Evolutionary conservation across 1,284 basidiomycete genomes (phyloP), one percentile per base, ranked within the genome.

Genomic region (Peniophora sp.): DNA sequence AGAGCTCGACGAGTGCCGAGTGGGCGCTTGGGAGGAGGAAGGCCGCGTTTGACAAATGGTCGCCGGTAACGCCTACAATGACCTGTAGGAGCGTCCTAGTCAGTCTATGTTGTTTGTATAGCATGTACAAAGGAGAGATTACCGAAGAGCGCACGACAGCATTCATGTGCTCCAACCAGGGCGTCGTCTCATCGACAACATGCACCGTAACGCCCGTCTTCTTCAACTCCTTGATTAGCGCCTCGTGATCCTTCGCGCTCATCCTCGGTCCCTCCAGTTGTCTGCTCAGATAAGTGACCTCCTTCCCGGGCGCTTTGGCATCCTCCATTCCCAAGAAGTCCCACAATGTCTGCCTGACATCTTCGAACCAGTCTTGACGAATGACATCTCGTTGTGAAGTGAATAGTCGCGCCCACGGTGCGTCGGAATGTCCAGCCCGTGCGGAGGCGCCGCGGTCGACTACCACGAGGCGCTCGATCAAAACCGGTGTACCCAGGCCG

Each of bases 1-100:
- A 93, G 63, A 94, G 76, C 67, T 95, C 92, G 70, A 94, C 81
- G 24, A 87, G 61, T 2, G 78, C 78, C n/a, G 79, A 68, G 35
- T 72, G 71, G 3, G 69, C 63, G 11, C 76, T 75, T 1, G 78
- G 79, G 42, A 75, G 75, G 78, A 92, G 82, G 68, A 84, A 92
- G 8, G 86, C 64, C 42, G 78, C 68, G 59, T 92, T 87, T 43
- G 86, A 74, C 42, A 93, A 73, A 48, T 88, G 83, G 49, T 76
- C 68, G 0, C 89, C 87, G 59, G 86, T 77, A 3, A 85, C 81
- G 36, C 88, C 85, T 41, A 92, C 62, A 49, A 92, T 70, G 53
- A 91, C 72, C 85, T 89, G 49, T 8, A 51, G 12, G 20, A 39
- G 5, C 45, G 18, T 27, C 43, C 36, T 46, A 36, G n/a, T 27